Conservation (phyloP, 257 asterid genomes). For the Scutellaria minor region DNA sequence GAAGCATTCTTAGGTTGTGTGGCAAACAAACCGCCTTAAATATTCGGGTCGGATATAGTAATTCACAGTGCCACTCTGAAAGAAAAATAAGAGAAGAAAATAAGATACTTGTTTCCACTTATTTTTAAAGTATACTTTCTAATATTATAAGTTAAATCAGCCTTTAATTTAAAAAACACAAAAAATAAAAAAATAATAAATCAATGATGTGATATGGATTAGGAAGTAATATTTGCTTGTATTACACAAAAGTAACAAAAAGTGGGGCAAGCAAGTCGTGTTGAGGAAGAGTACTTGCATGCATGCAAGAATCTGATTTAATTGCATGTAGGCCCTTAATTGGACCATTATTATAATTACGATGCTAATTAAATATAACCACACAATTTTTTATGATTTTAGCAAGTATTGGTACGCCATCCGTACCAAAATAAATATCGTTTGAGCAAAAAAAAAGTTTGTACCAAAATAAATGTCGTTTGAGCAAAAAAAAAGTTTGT, state of each 20-base stretch:
- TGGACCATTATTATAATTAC: neutral
- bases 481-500: no score
- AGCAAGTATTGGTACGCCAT: no score
- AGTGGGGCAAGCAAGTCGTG: neutral
- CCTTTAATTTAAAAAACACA: neutral
- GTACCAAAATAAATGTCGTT: no score
- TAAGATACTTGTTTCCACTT: neutral
- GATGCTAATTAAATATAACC: no score
- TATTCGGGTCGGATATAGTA: no score
- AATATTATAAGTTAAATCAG: neutral
- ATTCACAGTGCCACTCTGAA: neutral
- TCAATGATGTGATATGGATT: neutral
- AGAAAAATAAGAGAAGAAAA: neutral
- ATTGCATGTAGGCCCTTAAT: neutral
- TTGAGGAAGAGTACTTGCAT: neutral
- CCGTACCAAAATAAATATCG: no score
- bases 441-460: no score
- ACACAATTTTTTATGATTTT: no score
- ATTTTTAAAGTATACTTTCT: neutral
- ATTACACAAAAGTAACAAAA: conserved; percentile 20
- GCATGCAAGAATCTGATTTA: conserved; percentile 1
- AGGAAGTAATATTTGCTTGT: conserved; percentile 14
- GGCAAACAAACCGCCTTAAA: no score
- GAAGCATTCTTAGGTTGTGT: no score
- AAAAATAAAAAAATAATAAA: neutral